A percentile compares a stretch with the other conserved stretches of the same genome.
These are phyloP conservation scores for Pseudogymnoascus sp. DNA, from an alignment of 2,329 filamentous ascomycete species.

Conservation along the genomic window DNA sequence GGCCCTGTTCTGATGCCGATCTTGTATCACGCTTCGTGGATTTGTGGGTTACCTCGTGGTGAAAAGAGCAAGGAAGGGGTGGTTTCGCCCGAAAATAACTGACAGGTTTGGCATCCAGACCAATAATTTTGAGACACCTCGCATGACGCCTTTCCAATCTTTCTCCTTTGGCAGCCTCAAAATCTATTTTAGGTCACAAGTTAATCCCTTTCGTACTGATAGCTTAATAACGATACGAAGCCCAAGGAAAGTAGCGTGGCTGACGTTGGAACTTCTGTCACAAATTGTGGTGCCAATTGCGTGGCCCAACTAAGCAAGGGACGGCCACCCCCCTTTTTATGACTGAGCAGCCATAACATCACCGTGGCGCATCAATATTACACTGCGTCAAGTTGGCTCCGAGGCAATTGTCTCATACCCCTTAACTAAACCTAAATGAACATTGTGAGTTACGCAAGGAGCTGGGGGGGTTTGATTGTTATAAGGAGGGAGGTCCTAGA, in stretches of 20 bases:
- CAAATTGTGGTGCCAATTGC: no score
- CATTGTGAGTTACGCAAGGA: not conserved
- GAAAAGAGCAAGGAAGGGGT: not conserved
- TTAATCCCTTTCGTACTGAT: no score
- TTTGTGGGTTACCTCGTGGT: not conserved
- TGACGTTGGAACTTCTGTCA: not conserved
- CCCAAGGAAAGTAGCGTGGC: not conserved
- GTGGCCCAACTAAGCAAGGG: not conserved
- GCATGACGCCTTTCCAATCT: not conserved
- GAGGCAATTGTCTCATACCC: not conserved
- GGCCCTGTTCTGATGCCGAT: not conserved
- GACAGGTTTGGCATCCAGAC: not conserved
- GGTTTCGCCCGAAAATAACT: not conserved
- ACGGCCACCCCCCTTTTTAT: not conserved
- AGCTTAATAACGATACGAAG: not conserved
- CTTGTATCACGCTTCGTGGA: not conserved
- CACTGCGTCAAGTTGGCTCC: no score
- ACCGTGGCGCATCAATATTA: not conserved
- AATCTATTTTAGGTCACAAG: not conserved
- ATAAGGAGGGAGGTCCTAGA: constrained; percentile 1
- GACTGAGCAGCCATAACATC: not conserved
- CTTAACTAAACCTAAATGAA: not conserved
- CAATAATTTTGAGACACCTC: not conserved
- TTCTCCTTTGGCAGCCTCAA: not conserved
- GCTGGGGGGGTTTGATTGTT: not conserved